Evolutionary conservation across 2,329 filamentous ascomycete genomes (phyloP).

Genomic region (Fusarium illudens): DNA sequence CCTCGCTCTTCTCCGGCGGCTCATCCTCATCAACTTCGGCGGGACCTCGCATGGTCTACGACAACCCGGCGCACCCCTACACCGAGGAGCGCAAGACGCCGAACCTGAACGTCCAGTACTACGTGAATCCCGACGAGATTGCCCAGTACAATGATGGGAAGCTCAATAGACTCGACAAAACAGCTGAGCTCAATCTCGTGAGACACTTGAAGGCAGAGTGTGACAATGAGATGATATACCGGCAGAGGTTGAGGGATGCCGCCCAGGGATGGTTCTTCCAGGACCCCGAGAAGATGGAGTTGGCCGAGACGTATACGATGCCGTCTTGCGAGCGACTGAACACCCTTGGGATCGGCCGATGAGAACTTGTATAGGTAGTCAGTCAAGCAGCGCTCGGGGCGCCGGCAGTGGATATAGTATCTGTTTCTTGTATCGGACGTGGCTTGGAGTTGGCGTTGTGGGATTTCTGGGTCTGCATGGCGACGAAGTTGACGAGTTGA

Average conservation of each 20-base stretch:
- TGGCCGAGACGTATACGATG: slow-evolving; percentile 66
- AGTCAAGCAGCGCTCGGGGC: not conserved
- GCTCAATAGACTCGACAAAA: slow-evolving; percentile 77
- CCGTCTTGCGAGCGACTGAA: slow-evolving; percentile 62
- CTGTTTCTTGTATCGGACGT: slow-evolving; percentile 34
- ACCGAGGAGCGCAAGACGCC: slow-evolving; percentile 77
- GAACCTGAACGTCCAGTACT: slow-evolving; percentile 81
- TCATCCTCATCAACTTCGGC: slow-evolving; percentile 51
- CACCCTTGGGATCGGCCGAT: slow-evolving; percentile 48
- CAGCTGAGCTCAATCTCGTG: slow-evolving; percentile 78
- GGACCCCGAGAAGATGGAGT: slow-evolving; percentile 80
- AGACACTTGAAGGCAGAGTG: slow-evolving; percentile 74
- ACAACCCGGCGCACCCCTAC: slow-evolving; percentile 73
- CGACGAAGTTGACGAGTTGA: slow-evolving; percentile 25
- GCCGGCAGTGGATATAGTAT: slow-evolving; percentile 15
- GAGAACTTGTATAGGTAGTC: slow-evolving; percentile 17
- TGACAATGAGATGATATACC: slow-evolving; percentile 73
- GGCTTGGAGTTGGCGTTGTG: slow-evolving; percentile 43
- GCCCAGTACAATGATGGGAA: slow-evolving; percentile 73
- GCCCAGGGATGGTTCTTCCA: slow-evolving; percentile 89
- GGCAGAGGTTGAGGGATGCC: slow-evolving; percentile 75
- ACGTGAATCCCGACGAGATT: slow-evolving; percentile 81
- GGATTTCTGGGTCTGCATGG: slow-evolving; percentile 41
- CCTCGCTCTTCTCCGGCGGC: slow-evolving; percentile 75
- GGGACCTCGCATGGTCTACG: slow-evolving; percentile 77